Evolutionary conservation across 768 basidiomycete genomes (phyloP).

Genomic region (Tubosaeta brunneosetosa): DNA sequence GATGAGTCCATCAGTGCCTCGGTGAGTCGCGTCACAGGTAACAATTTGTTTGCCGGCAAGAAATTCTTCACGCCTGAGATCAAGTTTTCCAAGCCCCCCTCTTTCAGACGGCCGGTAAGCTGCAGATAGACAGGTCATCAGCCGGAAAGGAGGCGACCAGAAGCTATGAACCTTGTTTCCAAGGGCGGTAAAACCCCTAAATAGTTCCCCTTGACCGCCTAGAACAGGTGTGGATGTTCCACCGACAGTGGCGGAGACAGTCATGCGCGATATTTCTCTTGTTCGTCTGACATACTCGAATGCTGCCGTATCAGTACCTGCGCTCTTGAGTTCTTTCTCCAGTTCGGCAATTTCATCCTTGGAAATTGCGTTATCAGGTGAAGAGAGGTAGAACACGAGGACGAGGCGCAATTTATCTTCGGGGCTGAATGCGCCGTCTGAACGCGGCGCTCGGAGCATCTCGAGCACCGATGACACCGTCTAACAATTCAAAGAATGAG

Average conservation of each 20-base stretch:
- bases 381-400: constrained; percentile 92
- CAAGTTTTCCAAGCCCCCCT: constrained; percentile 93
- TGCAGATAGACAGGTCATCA: constrained; percentile 28
- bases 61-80: constrained; percentile 98
- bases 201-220: constrained; percentile 79
- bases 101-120: constrained; percentile 91
- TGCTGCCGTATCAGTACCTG: constrained; percentile 74
- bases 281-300: constrained; percentile 92
- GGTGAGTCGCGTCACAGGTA: constrained; percentile 86
- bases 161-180: constrained; percentile 69
- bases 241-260: constrained; percentile 56
- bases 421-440: constrained; percentile 61
- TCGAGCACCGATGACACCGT: constrained; percentile 79
- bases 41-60: constrained; percentile 88
- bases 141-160: not conserved
- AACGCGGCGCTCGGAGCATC: constrained; percentile 69
- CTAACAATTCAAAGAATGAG: constrained; percentile 32
- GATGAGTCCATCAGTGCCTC: constrained; percentile 99
- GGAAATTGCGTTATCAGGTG: constrained; percentile 70
- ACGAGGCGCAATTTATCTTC: constrained; percentile 90
- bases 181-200: constrained; percentile 89
- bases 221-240: constrained; percentile 64
- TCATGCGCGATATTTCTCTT: constrained; percentile 91
- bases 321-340: constrained; percentile 78
- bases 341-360: constrained; percentile 88